These are phyloP conservation scores for Neurospora sp. DNA, from an alignment of 495 filamentous ascomycete species.

Conservation along the genomic window DNA sequence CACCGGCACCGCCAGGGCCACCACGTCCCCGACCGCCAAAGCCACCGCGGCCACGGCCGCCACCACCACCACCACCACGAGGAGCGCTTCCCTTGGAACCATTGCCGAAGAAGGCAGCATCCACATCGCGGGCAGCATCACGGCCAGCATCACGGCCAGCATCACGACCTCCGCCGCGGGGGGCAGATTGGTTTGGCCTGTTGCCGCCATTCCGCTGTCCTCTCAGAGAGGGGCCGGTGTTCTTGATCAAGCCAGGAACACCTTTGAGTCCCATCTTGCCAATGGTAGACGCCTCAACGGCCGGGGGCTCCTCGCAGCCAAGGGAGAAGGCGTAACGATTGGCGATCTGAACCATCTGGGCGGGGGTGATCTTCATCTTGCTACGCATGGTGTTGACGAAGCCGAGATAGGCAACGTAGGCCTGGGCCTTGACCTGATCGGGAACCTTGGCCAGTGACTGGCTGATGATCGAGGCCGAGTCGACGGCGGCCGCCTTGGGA, in stretches of 20 bases:
- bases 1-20: not conserved
- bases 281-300: conserved; percentile 6
- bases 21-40: not conserved
- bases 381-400: conserved; percentile 16
- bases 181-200: not conserved
- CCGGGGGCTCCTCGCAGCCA: conserved; percentile 13
- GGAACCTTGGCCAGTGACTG: conserved; percentile 18
- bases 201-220: not conserved
- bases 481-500: conserved; percentile 12
- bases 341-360: conserved; percentile 13
- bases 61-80: not conserved
- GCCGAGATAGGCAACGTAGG: conserved; percentile 20
- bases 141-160: not conserved
- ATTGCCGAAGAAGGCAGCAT: not conserved
- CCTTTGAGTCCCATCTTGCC: conserved; percentile 25
- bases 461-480: conserved; percentile 13
- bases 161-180: not conserved
- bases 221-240: not conserved
- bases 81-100: not conserved
- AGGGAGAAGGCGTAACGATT: conserved; percentile 17
- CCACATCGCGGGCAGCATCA: not conserved
- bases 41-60: not conserved
- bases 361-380: conserved; percentile 5
- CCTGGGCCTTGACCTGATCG: conserved; percentile 13
- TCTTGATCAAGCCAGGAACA: conserved; percentile 17